Conservation (phyloP, 257 asterid genomes). For the Vinca minor region DNA sequence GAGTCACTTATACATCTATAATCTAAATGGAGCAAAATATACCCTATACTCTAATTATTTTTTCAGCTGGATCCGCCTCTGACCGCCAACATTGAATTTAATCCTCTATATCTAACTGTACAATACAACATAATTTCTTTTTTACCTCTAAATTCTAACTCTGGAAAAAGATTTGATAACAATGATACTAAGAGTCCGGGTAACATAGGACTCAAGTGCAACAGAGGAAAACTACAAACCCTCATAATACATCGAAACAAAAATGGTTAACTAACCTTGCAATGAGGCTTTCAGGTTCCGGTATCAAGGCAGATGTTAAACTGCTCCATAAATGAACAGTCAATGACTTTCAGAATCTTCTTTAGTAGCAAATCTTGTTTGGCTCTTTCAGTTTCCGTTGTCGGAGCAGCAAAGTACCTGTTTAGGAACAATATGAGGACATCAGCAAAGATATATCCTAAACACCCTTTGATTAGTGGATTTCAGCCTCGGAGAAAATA, state of each 20-base stretch:
- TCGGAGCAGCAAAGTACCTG: constrained; percentile 75
- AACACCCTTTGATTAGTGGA: not conserved
- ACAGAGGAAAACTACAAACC: not conserved
- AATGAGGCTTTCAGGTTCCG: constrained; percentile 64
- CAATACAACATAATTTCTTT: not conserved
- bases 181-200: not conserved
- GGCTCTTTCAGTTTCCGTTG: constrained; percentile 36
- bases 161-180: not conserved
- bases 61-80: too few species aligned
- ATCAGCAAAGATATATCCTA: not conserved
- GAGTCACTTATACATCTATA: too few species aligned
- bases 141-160: not conserved
- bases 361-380: constrained; percentile 46
- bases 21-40: too few species aligned
- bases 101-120: not conserved
- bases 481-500: not conserved
- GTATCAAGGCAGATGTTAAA: constrained; percentile 67
- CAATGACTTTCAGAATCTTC: constrained; percentile 37
- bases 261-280: constrained; percentile 46
- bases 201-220: not conserved
- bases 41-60: too few species aligned
- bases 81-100: not conserved
- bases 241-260: constrained; percentile 58
- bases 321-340: constrained; percentile 77
- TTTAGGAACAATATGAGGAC: not conserved